Base-by-base conservation (phyloP, 306 rosid genomes). In the Sicyos edulis region DNA sequence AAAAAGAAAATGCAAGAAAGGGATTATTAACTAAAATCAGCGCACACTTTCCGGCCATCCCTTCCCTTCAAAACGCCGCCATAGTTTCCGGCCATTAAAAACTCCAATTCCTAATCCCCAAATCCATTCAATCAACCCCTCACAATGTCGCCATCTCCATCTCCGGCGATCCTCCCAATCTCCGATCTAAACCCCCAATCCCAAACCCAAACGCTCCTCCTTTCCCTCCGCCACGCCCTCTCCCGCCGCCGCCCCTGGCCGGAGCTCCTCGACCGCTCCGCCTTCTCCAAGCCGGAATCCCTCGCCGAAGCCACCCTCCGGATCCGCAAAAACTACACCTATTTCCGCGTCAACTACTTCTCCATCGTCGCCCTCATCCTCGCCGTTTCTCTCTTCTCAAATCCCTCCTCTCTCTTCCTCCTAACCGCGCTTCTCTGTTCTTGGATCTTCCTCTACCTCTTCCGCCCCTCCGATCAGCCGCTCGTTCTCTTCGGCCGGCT, bases 381-480 rank as follows among this genome's bases (percentile, higher is more conserved):
- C 20, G 95, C 83, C 0, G 53, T 93, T 4, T 93, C 96, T 0
- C 96, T 93, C 59, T 49, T 93, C 20, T 79, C 97, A 0, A 79
- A 91, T 51, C 99, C 99, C 0, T 64, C 89, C 55, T 93, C 99
- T 0, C 84, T 88, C 26, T 16, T 91, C 17, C 79, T 83, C 37
- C 88, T 93, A 53, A 8, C 82, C 4, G 92, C 92, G 8, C 87
- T 93, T 50, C 83, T 91, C 67, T 83, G 85, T n/a, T 78, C 88
- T 2, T 93, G 97, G 99, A 80, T 91, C 64, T 93, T 93, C 82
- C 97, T 93, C 50, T 91, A 93, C 84, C 87, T 91, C 71, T 87
- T 93, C 87, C 97, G 99, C 11, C 95, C 99, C 9, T 44, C 99
- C 15, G 99, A 91, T 57, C 99, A 91, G 77, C 97, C 99, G 6